phyloP scores from a whole-genome alignment of 1,139 yeast genomes.

The Diutina pseudorugosa region DNA sequence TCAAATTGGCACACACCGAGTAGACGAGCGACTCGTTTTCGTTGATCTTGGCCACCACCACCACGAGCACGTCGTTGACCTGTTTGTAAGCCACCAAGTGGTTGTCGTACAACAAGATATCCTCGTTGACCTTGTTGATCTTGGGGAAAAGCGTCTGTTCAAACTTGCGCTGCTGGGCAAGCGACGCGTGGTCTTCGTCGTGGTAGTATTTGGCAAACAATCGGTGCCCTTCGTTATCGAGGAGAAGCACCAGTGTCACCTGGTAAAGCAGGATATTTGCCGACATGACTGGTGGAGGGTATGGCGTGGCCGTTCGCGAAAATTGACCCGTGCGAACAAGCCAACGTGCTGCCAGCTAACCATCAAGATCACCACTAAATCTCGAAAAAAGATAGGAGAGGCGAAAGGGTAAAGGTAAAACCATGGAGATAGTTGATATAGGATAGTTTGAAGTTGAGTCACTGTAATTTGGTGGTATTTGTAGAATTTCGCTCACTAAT shows the following conservation, averaged over 20 bases:
- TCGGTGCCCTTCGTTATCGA: conserved; percentile 75
- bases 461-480: too few species aligned
- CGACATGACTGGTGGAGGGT: conserved; percentile 22
- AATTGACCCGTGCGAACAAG: neutral
- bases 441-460: too few species aligned
- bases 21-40: conserved; percentile 82
- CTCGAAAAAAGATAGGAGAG: too few species aligned
- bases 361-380: too few species aligned
- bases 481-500: too few species aligned
- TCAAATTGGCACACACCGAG: conserved; percentile 65
- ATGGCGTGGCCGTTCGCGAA: neutral
- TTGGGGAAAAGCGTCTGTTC: conserved; percentile 64
- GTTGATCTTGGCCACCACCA: conserved; percentile 58
- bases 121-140: conserved; percentile 71
- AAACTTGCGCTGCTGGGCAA: conserved; percentile 61
- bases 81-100: conserved; percentile 78
- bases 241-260: conserved; percentile 61
- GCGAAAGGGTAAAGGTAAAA: too few species aligned
- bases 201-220: conserved; percentile 77
- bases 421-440: too few species aligned
- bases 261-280: conserved; percentile 64
- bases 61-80: conserved; percentile 60
- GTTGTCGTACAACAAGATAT: conserved; percentile 68
- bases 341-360: neutral
- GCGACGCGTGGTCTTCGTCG: conserved; percentile 26